Base-by-base conservation (phyloP, 1,139 yeast genomes). In the Candida pseudocylindracea region DNA sequence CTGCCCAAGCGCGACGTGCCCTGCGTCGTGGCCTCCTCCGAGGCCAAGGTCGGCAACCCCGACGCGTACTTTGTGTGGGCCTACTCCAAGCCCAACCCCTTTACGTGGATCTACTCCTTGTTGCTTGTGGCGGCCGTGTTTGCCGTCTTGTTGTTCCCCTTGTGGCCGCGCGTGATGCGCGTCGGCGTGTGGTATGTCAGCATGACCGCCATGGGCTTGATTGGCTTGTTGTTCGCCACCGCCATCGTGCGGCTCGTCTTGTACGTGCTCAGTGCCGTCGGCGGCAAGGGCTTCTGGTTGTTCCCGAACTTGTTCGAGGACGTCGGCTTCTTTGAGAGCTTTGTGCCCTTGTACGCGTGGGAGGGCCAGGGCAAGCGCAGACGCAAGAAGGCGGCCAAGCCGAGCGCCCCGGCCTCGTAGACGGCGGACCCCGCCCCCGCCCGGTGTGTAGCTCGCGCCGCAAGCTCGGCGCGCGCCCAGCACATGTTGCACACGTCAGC, bases 261-360 rank as follows among this genome's bases (percentile, higher is more conserved):
- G 29, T 85, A 75, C 46, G 45, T 72, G 30, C 44, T 79, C 33
- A 68, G 91, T 1, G 58, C 70, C 33, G 60, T 65, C 4, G 54
- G 65, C 35, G 67, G 72, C 12, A 72, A 71, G 27, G 91, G 91
- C 6, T 64, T 91, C 48, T 88, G 99, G 98, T 53, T 88, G 33
- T 88, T 80, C 63, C 99, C 99, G 37, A 88, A 88, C 50, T 60
- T 88, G 48, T 88, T 85, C 54, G 98, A 75, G 38, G 99, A 88
- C 48, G 85, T 92, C 43, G 94, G 96, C 24, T 79, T 91, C 40
- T 50, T 88, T 40, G 96, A 85, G 39, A 76, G 93, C 59, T 88
- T 91, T 59, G 64, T 65, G 41, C 99, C 99, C 2, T 43, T 75
- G 7, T 88, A 79, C 49, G 92, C 71, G 7, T 88, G 93, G 85